Evolutionary conservation across 768 basidiomycete genomes (phyloP), one percentile per base, ranked within the genome.

Genomic region (Tulasnella sp.): DNA sequence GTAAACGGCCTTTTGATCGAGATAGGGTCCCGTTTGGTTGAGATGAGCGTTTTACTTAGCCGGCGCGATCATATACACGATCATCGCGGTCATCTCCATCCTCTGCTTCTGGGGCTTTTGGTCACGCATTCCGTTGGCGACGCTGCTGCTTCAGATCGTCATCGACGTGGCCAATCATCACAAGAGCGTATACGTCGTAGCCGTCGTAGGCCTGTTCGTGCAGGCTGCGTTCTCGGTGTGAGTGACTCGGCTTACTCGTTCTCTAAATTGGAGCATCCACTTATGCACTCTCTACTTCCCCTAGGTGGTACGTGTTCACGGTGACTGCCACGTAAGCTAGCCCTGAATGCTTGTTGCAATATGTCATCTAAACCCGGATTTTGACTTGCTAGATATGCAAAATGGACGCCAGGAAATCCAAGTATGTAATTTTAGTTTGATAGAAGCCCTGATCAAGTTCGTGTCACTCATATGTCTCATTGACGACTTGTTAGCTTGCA

Each of bases 101-200:
- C 66, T 91, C 12, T 78, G 83, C 25, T 91, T 91, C 73, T 87
- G 76, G 63, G 87, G 82, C 19, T 83, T 79, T 66, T 75, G 76
- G 57, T 77, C 76, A 8, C 82, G 87, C 29, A 91, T 92, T 53
- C 88, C 87, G 0, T 73, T 92, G 2, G 86, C 87, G 0, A 80
- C 85, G 7, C 70, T 91, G 5, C 77, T 90, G 2, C 76, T 92
- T 2, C 87, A 90, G 69, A 82, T 87, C 24, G 84, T 85, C 5
- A 87, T 91, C 76, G 88, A 91, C 63, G 78, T 91, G 21, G 79
- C 86, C 43, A 90, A 89, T 65, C 86, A 89, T 66, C 87, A 91
- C 68, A 80, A 76, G 57, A 81, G 80, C 53, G 87, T 92, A 21
- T 91, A 86, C 66, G 73, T 79, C n/a, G 85, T 90, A 11, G 84